phyloP scores from a whole-genome alignment of 441 rosid species.

The Gossypium davidsonii region DNA sequence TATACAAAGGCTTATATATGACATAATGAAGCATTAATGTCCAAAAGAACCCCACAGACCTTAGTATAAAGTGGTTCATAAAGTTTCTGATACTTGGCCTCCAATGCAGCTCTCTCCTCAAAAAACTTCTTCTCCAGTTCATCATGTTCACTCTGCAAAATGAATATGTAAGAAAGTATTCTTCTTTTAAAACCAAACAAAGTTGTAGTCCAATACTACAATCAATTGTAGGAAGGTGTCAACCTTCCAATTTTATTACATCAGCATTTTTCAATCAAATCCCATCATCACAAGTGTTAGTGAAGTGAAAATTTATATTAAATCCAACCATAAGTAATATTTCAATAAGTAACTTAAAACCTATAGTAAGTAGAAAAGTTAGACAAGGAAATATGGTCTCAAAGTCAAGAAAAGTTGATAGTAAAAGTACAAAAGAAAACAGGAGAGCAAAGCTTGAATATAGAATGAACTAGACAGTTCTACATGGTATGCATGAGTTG shows the following conservation, averaged over 20 bases:
- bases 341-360: neutral
- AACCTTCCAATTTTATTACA: neutral
- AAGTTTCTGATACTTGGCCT: constrained; percentile 53
- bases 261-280: neutral
- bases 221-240: neutral
- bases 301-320: neutral
- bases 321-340: neutral
- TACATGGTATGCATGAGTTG: neutral
- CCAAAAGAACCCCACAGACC: constrained; percentile 31
- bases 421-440: neutral
- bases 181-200: neutral
- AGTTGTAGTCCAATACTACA: neutral
- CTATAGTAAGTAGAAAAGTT: neutral
- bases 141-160: constrained; percentile 55
- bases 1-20: neutral
- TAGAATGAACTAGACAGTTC: neutral
- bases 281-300: neutral
- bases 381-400: neutral
- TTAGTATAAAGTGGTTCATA: constrained; percentile 54
- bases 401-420: neutral
- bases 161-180: neutral
- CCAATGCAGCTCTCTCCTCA: constrained; percentile 74
- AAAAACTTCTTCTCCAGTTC: constrained; percentile 68
- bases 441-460: neutral
- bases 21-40: constrained; percentile 3